phyloP scores from a whole-genome alignment of 306 rosid species.

The Vigna angularis region DNA sequence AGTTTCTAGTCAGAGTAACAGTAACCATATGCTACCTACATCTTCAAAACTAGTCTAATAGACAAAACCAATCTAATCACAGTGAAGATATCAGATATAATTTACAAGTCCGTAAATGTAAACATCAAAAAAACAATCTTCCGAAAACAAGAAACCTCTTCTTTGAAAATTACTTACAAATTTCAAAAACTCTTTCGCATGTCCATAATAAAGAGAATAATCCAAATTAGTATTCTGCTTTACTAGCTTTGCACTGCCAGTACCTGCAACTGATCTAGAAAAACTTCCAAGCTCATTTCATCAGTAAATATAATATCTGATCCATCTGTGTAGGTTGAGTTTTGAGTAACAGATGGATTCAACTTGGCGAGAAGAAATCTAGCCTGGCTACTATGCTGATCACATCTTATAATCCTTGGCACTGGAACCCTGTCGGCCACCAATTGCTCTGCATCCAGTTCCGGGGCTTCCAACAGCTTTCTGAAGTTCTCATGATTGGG shows the following conservation, averaged over 20 bases:
- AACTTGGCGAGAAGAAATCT: slow-evolving; percentile 94
- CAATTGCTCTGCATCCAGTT: slow-evolving; percentile 77
- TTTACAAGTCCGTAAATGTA: slow-evolving; percentile 35
- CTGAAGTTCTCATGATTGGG: slow-evolving; percentile 82
- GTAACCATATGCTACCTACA: slow-evolving; percentile 28
- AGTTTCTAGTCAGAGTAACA: slow-evolving; percentile 32
- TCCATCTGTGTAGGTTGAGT: slow-evolving; percentile 75
- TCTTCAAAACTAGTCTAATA: slow-evolving; percentile 39
- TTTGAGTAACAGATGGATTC: slow-evolving; percentile 92
- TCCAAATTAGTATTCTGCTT: slow-evolving; percentile 30
- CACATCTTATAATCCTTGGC: slow-evolving; percentile 81
- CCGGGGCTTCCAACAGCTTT: slow-evolving; percentile 86
- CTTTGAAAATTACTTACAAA: slow-evolving; percentile 51
- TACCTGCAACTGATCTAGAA: slow-evolving; percentile 83
- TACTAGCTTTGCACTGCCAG: slow-evolving; percentile 87
- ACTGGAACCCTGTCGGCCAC: slow-evolving; percentile 75
- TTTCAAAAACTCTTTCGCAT: neutral
- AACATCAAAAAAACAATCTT: slow-evolving; percentile 24
- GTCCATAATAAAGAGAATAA: slow-evolving; percentile 31
- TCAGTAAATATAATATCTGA: slow-evolving; percentile 85
- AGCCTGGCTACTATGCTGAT: slow-evolving; percentile 90
- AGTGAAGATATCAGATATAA: slow-evolving; percentile 37
- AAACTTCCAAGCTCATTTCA: slow-evolving; percentile 90
- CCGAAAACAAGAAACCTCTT: slow-evolving; percentile 41
- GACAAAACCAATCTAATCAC: slow-evolving; percentile 42